Evolutionary conservation across 768 basidiomycete species (phyloP), one percentile per base, ranked within the genome.

Genomic region (Calvatia gigantea): DNA sequence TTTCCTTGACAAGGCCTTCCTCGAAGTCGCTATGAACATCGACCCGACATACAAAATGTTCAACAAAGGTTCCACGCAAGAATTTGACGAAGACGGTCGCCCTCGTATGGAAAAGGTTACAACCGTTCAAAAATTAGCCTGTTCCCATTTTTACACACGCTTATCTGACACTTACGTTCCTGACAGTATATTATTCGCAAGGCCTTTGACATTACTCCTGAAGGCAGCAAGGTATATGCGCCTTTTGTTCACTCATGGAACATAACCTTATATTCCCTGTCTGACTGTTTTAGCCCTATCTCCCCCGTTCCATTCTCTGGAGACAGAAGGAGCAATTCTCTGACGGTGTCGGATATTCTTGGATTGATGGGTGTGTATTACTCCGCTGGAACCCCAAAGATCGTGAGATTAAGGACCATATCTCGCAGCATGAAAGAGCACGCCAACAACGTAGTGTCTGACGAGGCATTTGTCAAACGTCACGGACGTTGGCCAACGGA

Each of bases 251-350:
- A 39, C 11, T 44, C 17, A 49, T 2, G 25, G 23, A 32, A 32
- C 31, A 49, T 19, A 52, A 23, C 19, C 11, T 57, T 2, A 14
- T 35, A 8, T 32, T 53, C 46, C 27, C 27, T 33, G 29, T 58
- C 44, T 27, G 46, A n/a, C n/a, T 59, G 27, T 29, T 14, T 23
- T 64, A 93, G 88, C 87, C 93, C 1, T 99, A 98, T 73, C 84
- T 99, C 49, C 97, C 97, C 11, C 80, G 80, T 54, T 91, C 90
- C 14, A 98, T 99, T 64, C 78, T 99, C 38, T 99, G 97, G 97
- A 82, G 97, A 54, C 97, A 99, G 70, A 99, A 99, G 70, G 97
- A 99, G 73, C 95, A 98, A 65, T 99, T 99, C 75, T 98, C 95
- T 1, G 97, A 99, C 65, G 97, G 97, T 51, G 94, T 97, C 52